Percentiles rank a stretch among this genome's conserved stretches.
phyloP scores from a whole-genome alignment of 2,329 filamentous ascomycete species.

The Aureobasidium musti region DNA sequence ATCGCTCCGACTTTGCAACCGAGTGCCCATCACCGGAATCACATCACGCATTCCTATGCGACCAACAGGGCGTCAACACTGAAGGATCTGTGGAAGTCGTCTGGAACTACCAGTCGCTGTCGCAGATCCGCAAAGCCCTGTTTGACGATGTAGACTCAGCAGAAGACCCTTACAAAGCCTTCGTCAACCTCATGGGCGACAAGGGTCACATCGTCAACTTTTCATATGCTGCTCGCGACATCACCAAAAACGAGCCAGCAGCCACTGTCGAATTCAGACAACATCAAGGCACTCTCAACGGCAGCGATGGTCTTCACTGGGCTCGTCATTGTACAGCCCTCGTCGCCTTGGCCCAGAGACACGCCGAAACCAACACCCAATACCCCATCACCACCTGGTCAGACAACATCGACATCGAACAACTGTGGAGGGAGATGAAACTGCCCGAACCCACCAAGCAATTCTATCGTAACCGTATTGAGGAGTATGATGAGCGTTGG shows the following conservation, averaged over 20 bases:
- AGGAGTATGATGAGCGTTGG: constrained; percentile 16
- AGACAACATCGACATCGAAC: constrained; percentile 31
- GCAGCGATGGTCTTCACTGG: constrained; percentile 30
- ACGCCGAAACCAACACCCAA: constrained; percentile 16
- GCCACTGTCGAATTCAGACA: constrained; percentile 34
- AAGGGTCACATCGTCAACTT: constrained; percentile 31
- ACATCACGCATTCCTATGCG: constrained; percentile 22
- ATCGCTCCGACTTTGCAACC: constrained; percentile 28
- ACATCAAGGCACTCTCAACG: constrained; percentile 30
- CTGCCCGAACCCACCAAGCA: constrained; percentile 30
- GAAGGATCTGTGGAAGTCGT: constrained; percentile 16
- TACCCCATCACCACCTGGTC: constrained; percentile 31
- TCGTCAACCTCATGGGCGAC: constrained; percentile 27
- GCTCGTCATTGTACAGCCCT: constrained; percentile 31
- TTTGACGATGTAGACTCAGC: constrained; percentile 29
- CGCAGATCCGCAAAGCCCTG: constrained; percentile 27
- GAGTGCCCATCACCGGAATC: constrained; percentile 15
- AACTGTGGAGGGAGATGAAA: constrained; percentile 34
- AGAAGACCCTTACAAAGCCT: neutral
- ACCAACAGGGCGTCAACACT: constrained; percentile 4
- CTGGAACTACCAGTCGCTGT: constrained; percentile 22
- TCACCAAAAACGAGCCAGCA: constrained; percentile 17
- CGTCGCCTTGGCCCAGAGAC: constrained; percentile 31
- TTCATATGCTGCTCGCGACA: constrained; percentile 26
- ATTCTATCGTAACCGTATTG: constrained; percentile 29